phyloP scores from a whole-genome alignment of 2,329 filamentous ascomycete genomes.

The Penicillium sp. region DNA sequence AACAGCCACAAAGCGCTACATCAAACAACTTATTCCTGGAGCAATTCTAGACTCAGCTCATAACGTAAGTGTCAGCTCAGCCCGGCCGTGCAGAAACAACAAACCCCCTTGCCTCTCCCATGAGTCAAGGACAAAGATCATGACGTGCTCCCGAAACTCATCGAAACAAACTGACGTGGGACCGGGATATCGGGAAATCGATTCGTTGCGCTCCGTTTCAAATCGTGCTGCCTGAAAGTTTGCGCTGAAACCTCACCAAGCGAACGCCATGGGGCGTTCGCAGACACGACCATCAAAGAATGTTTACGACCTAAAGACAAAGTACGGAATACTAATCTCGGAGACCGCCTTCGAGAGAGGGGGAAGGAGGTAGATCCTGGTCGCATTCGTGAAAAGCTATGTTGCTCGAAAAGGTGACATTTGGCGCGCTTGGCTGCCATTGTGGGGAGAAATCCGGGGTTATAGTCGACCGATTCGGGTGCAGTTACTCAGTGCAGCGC shows the following conservation, averaged over 20 bases:
- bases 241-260: constrained; percentile 12
- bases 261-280: constrained; percentile 2
- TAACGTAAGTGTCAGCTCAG: neutral
- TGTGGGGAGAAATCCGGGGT: constrained; percentile 12
- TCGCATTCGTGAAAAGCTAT: neutral
- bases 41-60: neutral
- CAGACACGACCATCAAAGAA: neutral
- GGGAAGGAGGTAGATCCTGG: neutral
- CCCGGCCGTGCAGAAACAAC: neutral
- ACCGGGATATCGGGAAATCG: constrained; percentile 1
- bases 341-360: neutral
- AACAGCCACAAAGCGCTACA: neutral
- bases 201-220: constrained; percentile 14
- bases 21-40: neutral
- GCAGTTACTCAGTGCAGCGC: constrained; percentile 6
- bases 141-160: neutral
- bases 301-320: neutral
- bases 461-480: constrained; percentile 1
- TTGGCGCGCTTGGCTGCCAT: constrained; percentile 12
- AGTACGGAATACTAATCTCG: neutral
- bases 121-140: neutral
- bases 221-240: constrained; percentile 11
- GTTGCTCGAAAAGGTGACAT: constrained; percentile 11
- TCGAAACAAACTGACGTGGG: neutral
- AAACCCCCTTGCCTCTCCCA: neutral